Evolutionary conservation across 176 grass and related monocot genomes (phyloP).

Genomic region (Ensete ventricosum): DNA sequence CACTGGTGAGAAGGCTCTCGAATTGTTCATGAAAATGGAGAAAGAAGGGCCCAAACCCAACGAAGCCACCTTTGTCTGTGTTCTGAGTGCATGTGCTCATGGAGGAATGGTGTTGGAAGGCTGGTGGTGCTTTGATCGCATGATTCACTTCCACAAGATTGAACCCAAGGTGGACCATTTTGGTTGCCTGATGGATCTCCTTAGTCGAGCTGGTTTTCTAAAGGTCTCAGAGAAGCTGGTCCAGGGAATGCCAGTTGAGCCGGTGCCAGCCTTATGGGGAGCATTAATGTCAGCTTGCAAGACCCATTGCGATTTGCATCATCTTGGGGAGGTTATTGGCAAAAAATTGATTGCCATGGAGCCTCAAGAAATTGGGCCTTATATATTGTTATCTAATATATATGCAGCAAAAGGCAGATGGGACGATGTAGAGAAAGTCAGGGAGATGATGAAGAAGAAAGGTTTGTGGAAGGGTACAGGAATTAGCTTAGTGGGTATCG

Average conservation of each 20-base stretch:
- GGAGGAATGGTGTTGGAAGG: conserved; percentile 59
- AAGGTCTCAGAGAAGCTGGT: conserved; percentile 25
- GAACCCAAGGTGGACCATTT: conserved; percentile 48
- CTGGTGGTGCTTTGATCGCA: conserved; percentile 58
- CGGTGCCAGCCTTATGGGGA: conserved; percentile 30
- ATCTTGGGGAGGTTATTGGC: conserved; percentile 48
- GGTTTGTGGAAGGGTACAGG: conserved; percentile 29
- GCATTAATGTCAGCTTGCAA: conserved; percentile 37
- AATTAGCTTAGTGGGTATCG: conserved; percentile 21
- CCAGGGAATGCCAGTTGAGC: conserved; percentile 14
- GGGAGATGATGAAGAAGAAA: conserved; percentile 38
- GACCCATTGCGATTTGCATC: conserved; percentile 24
- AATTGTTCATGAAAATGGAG: conserved; percentile 64
- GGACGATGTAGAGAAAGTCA: conserved; percentile 49
- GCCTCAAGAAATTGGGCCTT: conserved; percentile 37
- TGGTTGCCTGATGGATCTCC: conserved; percentile 69
- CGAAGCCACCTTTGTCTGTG: conserved; percentile 43
- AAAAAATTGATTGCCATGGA: conserved; percentile 53
- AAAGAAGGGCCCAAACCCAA: conserved; percentile 31
- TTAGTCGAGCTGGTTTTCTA: conserved; percentile 43
- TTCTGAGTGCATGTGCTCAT: conserved; percentile 57
- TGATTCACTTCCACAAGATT: conserved; percentile 34
- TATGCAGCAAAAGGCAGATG: conserved; percentile 45
- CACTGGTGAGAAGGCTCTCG: conserved; percentile 36
- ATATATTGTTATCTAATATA: conserved; percentile 47